These are phyloP conservation scores for Tetrahymena elliotti DNA, from an alignment of 73 alveolate species.

Conservation along the genomic window DNA sequence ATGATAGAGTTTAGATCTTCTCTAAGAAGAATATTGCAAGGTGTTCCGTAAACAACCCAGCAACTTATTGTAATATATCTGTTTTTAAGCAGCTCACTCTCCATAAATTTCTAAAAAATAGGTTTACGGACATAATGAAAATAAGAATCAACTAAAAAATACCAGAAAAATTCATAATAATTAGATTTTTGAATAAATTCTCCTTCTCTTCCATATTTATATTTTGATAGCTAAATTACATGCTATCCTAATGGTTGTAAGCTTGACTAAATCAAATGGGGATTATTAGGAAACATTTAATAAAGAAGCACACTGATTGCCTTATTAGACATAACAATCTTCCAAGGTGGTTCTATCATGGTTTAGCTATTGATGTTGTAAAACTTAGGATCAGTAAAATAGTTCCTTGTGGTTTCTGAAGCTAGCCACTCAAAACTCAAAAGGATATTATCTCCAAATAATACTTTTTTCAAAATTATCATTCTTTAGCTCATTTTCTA, in stretches of 20 bases:
- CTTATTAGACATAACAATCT: neutral
- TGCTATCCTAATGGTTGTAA: neutral
- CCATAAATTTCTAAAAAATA: neutral
- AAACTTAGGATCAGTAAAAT: neutral
- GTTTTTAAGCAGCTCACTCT: neutral
- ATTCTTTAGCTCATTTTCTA: neutral
- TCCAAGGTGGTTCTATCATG: neutral
- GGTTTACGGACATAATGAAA: neutral
- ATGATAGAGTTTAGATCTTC: neutral
- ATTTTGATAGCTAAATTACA: neutral
- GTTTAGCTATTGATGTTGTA: neutral
- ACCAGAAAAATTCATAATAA: neutral
- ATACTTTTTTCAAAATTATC: neutral
- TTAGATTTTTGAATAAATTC: neutral
- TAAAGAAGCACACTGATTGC: neutral
- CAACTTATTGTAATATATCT: neutral
- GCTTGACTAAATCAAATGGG: neutral
- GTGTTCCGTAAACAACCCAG: neutral
- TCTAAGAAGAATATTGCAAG: neutral
- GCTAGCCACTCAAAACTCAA: neutral
- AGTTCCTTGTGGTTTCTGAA: neutral
- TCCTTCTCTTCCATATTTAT: neutral
- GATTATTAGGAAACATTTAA: neutral
- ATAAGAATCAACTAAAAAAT: neutral
- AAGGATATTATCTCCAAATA: neutral